These are phyloP conservation scores for Clathrospora elynae DNA, from an alignment of 2,329 filamentous ascomycete genomes.

Conservation along the genomic window DNA sequence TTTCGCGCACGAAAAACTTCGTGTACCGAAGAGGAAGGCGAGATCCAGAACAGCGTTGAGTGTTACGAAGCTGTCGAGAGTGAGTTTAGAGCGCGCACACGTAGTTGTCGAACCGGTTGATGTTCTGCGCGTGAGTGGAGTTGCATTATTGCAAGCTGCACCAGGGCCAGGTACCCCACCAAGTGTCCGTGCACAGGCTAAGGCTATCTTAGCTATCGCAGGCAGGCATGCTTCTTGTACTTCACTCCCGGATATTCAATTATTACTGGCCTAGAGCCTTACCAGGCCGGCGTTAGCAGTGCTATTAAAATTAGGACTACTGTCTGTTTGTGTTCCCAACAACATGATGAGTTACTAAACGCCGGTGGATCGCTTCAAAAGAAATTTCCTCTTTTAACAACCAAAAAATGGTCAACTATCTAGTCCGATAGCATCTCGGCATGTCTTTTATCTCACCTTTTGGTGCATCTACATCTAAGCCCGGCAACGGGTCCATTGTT, in stretches of 20 bases:
- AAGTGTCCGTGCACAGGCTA: constrained; percentile 11
- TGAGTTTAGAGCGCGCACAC: constrained; percentile 18
- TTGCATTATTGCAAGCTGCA: too few relatives aligned
- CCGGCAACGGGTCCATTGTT: constrained; percentile 79
- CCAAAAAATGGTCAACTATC: constrained; percentile 19
- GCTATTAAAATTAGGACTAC: not conserved
- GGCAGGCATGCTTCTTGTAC: too few relatives aligned
- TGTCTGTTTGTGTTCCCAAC: not conserved
- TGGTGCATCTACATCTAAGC: constrained; percentile 70
- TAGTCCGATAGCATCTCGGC: constrained; percentile 17
- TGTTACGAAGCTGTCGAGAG: not conserved
- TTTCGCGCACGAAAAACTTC: not conserved
- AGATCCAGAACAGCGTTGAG: constrained; percentile 1
- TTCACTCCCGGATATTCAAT: too few relatives aligned
- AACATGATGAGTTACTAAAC: not conserved
- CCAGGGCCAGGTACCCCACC: too few relatives aligned
- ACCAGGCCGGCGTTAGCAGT: too few relatives aligned
- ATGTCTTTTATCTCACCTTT: constrained; percentile 68
- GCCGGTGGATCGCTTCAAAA: not conserved
- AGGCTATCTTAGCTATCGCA: too few relatives aligned
- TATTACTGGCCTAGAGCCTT: too few relatives aligned
- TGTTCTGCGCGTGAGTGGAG: constrained; percentile 19
- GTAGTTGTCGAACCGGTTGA: constrained; percentile 15
- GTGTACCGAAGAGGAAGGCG: not conserved
- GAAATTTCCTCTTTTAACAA: too few relatives aligned